These are phyloP conservation scores for Globisporangium uncinulatum DNA, from an alignment of 352 stramenopile genomes.

Conservation along the genomic window DNA sequence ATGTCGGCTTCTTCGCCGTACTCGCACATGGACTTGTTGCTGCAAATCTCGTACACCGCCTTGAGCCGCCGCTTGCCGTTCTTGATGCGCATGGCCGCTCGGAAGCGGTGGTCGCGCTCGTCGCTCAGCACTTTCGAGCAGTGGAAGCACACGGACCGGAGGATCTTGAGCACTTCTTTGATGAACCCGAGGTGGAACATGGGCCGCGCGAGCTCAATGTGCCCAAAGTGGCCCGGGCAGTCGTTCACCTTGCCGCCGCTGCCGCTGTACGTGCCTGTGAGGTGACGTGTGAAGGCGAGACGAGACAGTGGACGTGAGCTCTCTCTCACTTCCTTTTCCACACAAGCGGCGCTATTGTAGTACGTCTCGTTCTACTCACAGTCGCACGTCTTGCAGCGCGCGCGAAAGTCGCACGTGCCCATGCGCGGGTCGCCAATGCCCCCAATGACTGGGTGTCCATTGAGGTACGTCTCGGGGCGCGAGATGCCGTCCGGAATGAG, in stretches of 20 bases:
- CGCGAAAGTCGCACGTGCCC: conserved; percentile 90
- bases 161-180: conserved; percentile 92
- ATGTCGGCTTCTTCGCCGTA: conserved; percentile 82
- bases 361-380: conserved; percentile 33
- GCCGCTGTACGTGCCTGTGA: conserved; percentile 80
- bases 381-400: conserved; percentile 90
- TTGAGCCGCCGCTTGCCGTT: conserved; percentile 90
- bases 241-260: conserved; percentile 94
- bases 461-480: conserved; percentile 81
- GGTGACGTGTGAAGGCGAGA: too few species aligned
- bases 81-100: conserved; percentile 81
- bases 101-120: conserved; percentile 80
- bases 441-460: conserved; percentile 96
- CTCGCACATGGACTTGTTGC: conserved; percentile 86
- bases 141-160: conserved; percentile 96
- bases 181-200: conserved; percentile 99
- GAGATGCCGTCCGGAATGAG: conserved; percentile 96
- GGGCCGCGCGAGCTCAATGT: conserved; percentile 96
- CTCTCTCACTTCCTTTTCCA: not conserved
- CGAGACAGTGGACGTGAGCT: too few species aligned
- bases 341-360: not conserved
- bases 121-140: conserved; percentile 95
- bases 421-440: conserved; percentile 98
- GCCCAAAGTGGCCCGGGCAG: conserved; percentile 98
- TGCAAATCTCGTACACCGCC: conserved; percentile 93